These are phyloP conservation scores for Penicillium angulare DNA, from an alignment of 495 filamentous ascomycete species.

Conservation along the genomic window DNA sequence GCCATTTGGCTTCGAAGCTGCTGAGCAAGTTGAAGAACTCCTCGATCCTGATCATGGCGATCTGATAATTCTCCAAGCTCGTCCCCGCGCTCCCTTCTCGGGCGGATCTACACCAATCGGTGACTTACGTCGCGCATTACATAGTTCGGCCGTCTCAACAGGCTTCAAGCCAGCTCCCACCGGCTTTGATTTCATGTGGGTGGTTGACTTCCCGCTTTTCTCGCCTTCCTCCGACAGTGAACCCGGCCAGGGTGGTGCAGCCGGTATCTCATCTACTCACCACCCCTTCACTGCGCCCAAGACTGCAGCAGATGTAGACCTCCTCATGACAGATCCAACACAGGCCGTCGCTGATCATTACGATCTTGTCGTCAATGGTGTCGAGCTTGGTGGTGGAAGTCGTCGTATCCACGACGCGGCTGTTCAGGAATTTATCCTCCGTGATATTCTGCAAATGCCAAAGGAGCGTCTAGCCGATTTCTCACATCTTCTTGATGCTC, in stretches of 20 bases:
- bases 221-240: constrained; percentile 65
- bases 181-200: constrained; percentile 73
- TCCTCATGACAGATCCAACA: constrained; percentile 70
- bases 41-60: constrained; percentile 65
- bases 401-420: constrained; percentile 85
- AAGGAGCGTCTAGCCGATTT: constrained; percentile 69
- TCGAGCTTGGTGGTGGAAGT: constrained; percentile 92
- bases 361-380: constrained; percentile 92
- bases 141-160: constrained; percentile 59
- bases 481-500: constrained; percentile 75
- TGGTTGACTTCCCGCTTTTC: constrained; percentile 89
- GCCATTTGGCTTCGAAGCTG: constrained; percentile 71
- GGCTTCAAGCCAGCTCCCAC: constrained; percentile 54
- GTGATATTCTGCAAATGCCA: constrained; percentile 71
- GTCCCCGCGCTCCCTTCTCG: constrained; percentile 56
- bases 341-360: constrained; percentile 79
- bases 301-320: constrained; percentile 65
- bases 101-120: constrained; percentile 78
- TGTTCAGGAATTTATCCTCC: constrained; percentile 82
- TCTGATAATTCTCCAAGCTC: constrained; percentile 77
- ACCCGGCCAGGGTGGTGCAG: constrained; percentile 76
- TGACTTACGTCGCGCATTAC: constrained; percentile 67
- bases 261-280: constrained; percentile 84
- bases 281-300: constrained; percentile 95
- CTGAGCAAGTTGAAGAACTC: constrained; percentile 53